These are phyloP conservation scores for Amphicarpaea edgeworthii DNA, from an alignment of 306 rosid genomes.

Conservation along the genomic window DNA sequence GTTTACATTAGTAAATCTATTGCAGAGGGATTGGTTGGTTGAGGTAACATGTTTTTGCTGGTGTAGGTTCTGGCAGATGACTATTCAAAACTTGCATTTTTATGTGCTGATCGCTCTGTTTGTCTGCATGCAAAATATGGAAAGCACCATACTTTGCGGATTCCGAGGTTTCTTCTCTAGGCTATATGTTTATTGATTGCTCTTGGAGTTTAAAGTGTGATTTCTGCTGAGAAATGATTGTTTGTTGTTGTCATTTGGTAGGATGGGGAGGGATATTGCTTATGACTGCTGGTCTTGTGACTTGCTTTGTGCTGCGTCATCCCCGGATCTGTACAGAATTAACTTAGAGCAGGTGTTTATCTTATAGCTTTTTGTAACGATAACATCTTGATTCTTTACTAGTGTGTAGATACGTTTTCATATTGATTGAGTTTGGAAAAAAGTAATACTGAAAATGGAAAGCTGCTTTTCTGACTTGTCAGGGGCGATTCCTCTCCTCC, in stretches of 20 bases:
- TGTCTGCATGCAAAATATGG: constrained; percentile 92
- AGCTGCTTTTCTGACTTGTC: constrained; percentile 40
- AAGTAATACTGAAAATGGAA: constrained; percentile 4
- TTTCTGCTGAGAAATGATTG: background rate
- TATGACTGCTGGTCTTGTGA: constrained; percentile 96
- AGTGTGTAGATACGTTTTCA: constrained; percentile 5
- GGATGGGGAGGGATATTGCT: constrained; percentile 90
- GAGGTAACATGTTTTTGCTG: constrained; percentile 39
- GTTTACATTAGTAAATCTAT: no score
- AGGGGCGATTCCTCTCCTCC: constrained; percentile 92
- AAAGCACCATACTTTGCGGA: constrained; percentile 84
- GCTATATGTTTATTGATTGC: constrained; percentile 34
- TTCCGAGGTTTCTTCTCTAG: constrained; percentile 75
- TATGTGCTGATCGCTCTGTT: constrained; percentile 91
- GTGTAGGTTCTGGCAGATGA: constrained; percentile 78
- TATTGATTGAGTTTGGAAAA: constrained; percentile 29
- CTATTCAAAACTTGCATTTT: constrained; percentile 92
- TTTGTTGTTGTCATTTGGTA: constrained; percentile 52
- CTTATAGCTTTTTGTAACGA: constrained; percentile 34
- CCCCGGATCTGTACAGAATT: constrained; percentile 89
- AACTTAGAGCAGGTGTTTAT: constrained; percentile 83
- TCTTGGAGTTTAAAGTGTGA: constrained; percentile 24
- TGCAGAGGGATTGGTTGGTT: background rate
- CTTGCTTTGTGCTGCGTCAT: constrained; percentile 97
- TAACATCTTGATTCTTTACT: constrained; percentile 1